Evolutionary conservation across 208 protist species (phyloP).

Genomic region (Trypanosomatidae sp.): DNA sequence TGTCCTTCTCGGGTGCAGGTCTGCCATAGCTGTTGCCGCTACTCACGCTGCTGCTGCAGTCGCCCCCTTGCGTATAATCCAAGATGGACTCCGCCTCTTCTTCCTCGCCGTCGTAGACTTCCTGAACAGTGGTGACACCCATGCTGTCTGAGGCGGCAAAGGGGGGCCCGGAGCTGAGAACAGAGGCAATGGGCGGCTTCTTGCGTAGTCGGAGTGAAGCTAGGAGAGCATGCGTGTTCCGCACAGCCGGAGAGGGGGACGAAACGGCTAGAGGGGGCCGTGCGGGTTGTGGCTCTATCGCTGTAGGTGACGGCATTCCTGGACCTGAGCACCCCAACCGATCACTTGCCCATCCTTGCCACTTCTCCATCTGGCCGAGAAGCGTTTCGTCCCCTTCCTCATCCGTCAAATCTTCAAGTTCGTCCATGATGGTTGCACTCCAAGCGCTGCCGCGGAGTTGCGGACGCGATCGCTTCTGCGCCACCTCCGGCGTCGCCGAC

Average conservation of each 20-base stretch:
- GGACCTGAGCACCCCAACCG: background rate
- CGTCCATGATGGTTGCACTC: slow-evolving; percentile 19
- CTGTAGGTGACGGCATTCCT: background rate
- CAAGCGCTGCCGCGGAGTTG: background rate
- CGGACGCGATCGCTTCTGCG: background rate
- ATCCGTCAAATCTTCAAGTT: slow-evolving; percentile 9
- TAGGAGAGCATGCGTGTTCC: background rate
- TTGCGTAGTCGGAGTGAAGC: background rate
- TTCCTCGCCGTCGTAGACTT: background rate
- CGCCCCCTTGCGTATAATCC: slow-evolving; percentile 1
- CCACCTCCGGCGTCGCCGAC: slow-evolving; percentile 9
- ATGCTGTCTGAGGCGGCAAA: background rate
- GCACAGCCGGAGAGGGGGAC: background rate
- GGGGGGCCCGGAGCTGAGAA: background rate
- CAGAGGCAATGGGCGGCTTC: background rate
- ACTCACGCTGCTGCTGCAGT: background rate
- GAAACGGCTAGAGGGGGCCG: background rate
- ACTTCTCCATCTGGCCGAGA: background rate
- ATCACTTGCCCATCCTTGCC: background rate
- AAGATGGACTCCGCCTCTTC: background rate
- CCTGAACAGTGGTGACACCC: background rate
- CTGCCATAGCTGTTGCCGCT: background rate
- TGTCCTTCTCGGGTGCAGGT: too few species aligned
- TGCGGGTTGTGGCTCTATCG: background rate
- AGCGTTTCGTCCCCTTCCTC: slow-evolving; percentile 12